Conservation (phyloP, 345 rosid species). For the Salix purpurea region DNA sequence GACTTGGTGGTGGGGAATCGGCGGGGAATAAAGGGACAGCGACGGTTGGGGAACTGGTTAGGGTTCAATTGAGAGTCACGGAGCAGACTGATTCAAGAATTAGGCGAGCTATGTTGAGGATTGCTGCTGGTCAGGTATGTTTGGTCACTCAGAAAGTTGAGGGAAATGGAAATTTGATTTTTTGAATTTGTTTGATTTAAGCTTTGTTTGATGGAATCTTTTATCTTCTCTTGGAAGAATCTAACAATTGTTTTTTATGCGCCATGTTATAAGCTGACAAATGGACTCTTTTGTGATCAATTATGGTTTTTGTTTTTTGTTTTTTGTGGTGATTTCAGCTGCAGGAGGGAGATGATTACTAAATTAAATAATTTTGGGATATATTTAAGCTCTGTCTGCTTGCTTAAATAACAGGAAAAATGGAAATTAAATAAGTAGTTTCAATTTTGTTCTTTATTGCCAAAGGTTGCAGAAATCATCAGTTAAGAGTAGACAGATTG, state of each 20-base stretch:
- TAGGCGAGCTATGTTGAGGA: conserved; percentile 27
- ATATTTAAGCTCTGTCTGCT: background rate
- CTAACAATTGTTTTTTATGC: too few species aligned
- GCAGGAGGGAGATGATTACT: too few species aligned
- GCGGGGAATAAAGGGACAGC: conserved; percentile 25
- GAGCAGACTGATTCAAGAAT: conserved; percentile 33
- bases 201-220: too few species aligned
- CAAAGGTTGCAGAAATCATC: background rate
- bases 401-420: background rate
- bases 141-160: conserved; percentile 17
- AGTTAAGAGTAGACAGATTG: background rate
- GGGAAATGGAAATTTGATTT: background rate
- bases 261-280: too few species aligned
- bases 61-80: conserved; percentile 30
- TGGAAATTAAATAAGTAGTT: too few species aligned
- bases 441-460: too few species aligned
- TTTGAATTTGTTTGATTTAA: too few species aligned
- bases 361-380: too few species aligned
- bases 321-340: too few species aligned
- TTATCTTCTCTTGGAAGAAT: too few species aligned
- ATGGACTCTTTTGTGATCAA: too few species aligned
- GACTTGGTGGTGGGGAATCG: conserved; percentile 33
- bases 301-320: too few species aligned
- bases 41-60: conserved; percentile 37
- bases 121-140: conserved; percentile 32